phyloP scores from a whole-genome alignment of 768 basidiomycete species.

The Trametes sanguinea region DNA sequence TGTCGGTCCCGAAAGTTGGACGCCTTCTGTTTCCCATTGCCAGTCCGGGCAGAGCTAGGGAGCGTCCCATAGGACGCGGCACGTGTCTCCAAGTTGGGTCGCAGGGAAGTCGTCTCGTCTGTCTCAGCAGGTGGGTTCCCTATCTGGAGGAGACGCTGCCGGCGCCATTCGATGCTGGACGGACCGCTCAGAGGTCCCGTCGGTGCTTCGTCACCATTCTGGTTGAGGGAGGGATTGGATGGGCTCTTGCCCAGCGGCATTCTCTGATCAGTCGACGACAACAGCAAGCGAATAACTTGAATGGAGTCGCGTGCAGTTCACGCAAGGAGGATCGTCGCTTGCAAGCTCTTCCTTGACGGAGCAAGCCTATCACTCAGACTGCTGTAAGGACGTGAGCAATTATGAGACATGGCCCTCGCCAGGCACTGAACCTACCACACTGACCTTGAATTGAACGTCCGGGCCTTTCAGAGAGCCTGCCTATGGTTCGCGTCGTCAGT shows the following conservation, averaged over 20 bases:
- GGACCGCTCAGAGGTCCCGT: slow-evolving; percentile 48
- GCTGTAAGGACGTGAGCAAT: neutral
- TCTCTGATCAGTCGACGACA: neutral
- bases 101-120: slow-evolving; percentile 27
- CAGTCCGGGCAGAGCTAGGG: slow-evolving; percentile 22
- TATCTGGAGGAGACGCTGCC: slow-evolving; percentile 60
- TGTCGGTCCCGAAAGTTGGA: slow-evolving; percentile 37
- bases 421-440: neutral
- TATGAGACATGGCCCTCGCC: neutral
- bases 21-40: slow-evolving; percentile 12
- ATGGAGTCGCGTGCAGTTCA: neutral
- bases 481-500: too few relatives aligned
- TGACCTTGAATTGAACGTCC: neutral
- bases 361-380: neutral
- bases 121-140: slow-evolving; percentile 33
- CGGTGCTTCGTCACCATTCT: slow-evolving; percentile 24
- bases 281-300: neutral
- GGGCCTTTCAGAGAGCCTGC: neutral
- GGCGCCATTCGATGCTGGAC: slow-evolving; percentile 59
- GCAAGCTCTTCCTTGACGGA: neutral
- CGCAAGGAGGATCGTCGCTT: neutral
- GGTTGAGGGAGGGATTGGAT: slow-evolving; percentile 7
- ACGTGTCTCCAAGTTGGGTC: slow-evolving; percentile 26
- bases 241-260: slow-evolving; percentile 19
- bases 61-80: slow-evolving; percentile 59